Percentiles rank a stretch among this genome's conserved stretches.
Conservation (phyloP, 352 stramenopile genomes). For the Phytophthora pisi region DNA sequence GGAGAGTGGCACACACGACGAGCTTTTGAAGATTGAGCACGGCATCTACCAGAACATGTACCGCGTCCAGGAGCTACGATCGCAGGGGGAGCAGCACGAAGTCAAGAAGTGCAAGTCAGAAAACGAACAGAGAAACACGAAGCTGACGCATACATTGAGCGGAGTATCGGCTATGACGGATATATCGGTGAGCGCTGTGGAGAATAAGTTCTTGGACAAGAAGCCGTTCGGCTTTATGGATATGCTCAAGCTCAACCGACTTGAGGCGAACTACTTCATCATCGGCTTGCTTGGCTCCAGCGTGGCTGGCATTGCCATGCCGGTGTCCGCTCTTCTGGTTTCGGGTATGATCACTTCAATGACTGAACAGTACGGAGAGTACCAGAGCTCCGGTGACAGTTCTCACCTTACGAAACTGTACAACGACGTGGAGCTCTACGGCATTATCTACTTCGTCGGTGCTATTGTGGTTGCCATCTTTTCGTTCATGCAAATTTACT, state of each 20-base stretch:
- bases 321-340: slow-evolving; percentile 40
- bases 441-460: slow-evolving; percentile 34
- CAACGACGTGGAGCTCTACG: slow-evolving; percentile 29
- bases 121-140: neutral
- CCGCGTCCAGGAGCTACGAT: slow-evolving; percentile 49
- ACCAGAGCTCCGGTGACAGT: slow-evolving; percentile 26
- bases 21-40: slow-evolving; percentile 58
- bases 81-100: slow-evolving; percentile 3
- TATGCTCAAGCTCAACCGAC: neutral
- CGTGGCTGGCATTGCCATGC: slow-evolving; percentile 38
- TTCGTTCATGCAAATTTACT: slow-evolving; percentile 43
- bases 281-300: slow-evolving; percentile 8
- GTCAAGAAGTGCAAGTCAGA: neutral
- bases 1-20: slow-evolving; percentile 42
- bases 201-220: slow-evolving; percentile 22
- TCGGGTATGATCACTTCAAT: slow-evolving; percentile 47
- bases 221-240: slow-evolving; percentile 7
- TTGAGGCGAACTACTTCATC: slow-evolving; percentile 12
- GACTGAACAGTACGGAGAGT: slow-evolving; percentile 46
- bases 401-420: slow-evolving; percentile 37
- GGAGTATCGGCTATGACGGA: slow-evolving; percentile 12
- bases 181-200: slow-evolving; percentile 14
- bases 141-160: slow-evolving; percentile 18
- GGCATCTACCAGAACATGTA: slow-evolving; percentile 82
- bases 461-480: slow-evolving; percentile 34